Evolutionary conservation across 768 basidiomycete genomes (phyloP).

Genomic region (Psilocybe azurescens): DNA sequence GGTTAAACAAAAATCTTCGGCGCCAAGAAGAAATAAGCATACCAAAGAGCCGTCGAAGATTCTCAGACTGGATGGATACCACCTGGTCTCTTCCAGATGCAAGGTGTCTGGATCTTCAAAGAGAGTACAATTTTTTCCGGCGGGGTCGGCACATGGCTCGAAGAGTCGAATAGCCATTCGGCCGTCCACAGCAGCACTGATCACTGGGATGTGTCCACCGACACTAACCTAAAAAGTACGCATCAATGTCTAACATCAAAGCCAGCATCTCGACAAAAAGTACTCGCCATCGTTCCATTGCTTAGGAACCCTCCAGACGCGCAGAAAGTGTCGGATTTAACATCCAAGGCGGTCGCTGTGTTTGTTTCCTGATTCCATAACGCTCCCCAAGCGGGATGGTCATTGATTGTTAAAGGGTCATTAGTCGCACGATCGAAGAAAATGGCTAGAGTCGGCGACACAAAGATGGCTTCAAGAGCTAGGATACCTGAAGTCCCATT

Average conservation of each 20-base stretch:
- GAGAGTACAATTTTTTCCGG: slow-evolving; percentile 35
- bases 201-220: slow-evolving; percentile 35
- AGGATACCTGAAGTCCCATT: slow-evolving; percentile 33
- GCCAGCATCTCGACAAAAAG: neutral
- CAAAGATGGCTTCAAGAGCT: slow-evolving; percentile 33
- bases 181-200: slow-evolving; percentile 34
- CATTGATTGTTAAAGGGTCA: slow-evolving; percentile 45
- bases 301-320: slow-evolving; percentile 46
- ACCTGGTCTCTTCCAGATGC: slow-evolving; percentile 41
- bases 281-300: slow-evolving; percentile 44
- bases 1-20: slow-evolving; percentile 22
- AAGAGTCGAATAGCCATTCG: slow-evolving; percentile 42
- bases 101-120: slow-evolving; percentile 39
- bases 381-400: slow-evolving; percentile 51
- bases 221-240: slow-evolving; percentile 31
- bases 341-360: slow-evolving; percentile 36
- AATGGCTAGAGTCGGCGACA: slow-evolving; percentile 34
- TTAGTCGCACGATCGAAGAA: slow-evolving; percentile 36
- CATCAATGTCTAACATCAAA: neutral
- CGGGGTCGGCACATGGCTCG: slow-evolving; percentile 41
- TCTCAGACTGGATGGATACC: slow-evolving; percentile 46
- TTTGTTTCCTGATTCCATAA: slow-evolving; percentile 47
- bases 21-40: slow-evolving; percentile 11
- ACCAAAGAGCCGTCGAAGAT: slow-evolving; percentile 39
- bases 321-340: slow-evolving; percentile 49